Percentiles rank a stretch among this genome's conserved stretches.
These are phyloP conservation scores for Colletotrichum brevisporum DNA, from an alignment of 2,329 filamentous ascomycete genomes.

Conservation along the genomic window DNA sequence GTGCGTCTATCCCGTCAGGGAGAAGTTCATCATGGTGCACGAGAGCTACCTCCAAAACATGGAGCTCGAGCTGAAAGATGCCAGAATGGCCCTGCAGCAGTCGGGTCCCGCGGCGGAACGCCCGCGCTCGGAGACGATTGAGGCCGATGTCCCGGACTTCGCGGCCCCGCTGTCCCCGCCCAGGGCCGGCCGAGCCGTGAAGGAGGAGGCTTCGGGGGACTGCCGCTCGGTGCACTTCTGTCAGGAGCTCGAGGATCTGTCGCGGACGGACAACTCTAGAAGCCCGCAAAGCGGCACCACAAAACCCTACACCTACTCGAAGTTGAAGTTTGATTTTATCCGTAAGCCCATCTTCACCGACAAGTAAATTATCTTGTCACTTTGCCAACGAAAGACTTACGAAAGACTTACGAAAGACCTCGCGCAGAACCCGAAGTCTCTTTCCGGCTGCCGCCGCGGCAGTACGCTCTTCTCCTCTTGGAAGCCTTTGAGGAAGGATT, in stretches of 20 bases:
- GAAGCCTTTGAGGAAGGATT: constrained; percentile 42
- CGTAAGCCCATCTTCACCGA: constrained; percentile 17
- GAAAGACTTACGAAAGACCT: neutral
- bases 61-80: constrained; percentile 15
- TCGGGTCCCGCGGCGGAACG: neutral
- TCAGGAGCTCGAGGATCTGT: constrained; percentile 35
- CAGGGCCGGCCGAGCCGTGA: neutral
- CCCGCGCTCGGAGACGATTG: neutral
- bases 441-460: constrained; percentile 39
- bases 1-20: constrained; percentile 40
- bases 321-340: constrained; percentile 41
- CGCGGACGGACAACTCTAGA: neutral
- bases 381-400: neutral
- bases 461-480: constrained; percentile 40
- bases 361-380: too few relatives aligned
- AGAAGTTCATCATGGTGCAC: constrained; percentile 30
- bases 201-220: constrained; percentile 33
- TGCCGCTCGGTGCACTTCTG: constrained; percentile 41
- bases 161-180: neutral
- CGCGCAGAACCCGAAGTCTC: constrained; percentile 37
- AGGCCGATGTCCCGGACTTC: neutral
- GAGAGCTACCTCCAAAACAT: constrained; percentile 41
- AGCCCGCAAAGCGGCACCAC: neutral
- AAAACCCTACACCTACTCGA: constrained; percentile 39
- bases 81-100: too few relatives aligned